Conservation (phyloP, 345 rosid species). For the Aegle marmelos region DNA sequence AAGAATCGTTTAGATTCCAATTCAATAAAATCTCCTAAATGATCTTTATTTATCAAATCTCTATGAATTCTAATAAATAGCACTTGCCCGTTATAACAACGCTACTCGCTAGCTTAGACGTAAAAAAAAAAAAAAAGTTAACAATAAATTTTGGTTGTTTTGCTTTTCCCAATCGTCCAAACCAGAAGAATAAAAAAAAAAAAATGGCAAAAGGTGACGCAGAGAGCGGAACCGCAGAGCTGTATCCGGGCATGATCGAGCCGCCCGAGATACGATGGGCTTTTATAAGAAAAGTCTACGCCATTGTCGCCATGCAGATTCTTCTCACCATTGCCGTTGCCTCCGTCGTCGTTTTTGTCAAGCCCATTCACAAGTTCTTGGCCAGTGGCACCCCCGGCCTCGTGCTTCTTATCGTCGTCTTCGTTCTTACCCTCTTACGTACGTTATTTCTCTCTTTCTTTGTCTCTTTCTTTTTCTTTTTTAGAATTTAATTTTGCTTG, state of each 20-base stretch:
- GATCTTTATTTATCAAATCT: too few relatives aligned
- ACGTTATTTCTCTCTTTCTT: background rate
- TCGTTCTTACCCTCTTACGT: conserved; percentile 41
- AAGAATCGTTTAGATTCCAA: too few relatives aligned
- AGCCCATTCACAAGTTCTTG: conserved; percentile 42
- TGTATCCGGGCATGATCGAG: conserved; percentile 52
- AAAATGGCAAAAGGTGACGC: conserved; percentile 30
- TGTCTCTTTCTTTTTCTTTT: background rate
- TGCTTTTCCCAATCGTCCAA: too few relatives aligned
- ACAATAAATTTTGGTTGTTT: too few relatives aligned
- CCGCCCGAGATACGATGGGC: conserved; percentile 62
- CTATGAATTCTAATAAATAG: too few relatives aligned
- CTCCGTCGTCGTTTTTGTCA: conserved; percentile 33
- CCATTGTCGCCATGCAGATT: conserved; percentile 45
- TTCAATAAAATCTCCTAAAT: too few relatives aligned
- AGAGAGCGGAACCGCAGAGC: conserved; percentile 14
- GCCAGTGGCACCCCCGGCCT: conserved; percentile 26
- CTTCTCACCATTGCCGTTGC: conserved; percentile 41
- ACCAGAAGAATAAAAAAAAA: background rate
- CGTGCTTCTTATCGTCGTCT: conserved; percentile 31
- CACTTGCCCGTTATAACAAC: too few relatives aligned
- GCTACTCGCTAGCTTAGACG: too few relatives aligned
- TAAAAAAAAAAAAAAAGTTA: too few relatives aligned
- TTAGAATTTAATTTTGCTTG: too few relatives aligned
- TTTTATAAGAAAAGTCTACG: conserved; percentile 59